Conservation (phyloP, 768 basidiomycete species). For the Dioszegia aurantiaca region DNA sequence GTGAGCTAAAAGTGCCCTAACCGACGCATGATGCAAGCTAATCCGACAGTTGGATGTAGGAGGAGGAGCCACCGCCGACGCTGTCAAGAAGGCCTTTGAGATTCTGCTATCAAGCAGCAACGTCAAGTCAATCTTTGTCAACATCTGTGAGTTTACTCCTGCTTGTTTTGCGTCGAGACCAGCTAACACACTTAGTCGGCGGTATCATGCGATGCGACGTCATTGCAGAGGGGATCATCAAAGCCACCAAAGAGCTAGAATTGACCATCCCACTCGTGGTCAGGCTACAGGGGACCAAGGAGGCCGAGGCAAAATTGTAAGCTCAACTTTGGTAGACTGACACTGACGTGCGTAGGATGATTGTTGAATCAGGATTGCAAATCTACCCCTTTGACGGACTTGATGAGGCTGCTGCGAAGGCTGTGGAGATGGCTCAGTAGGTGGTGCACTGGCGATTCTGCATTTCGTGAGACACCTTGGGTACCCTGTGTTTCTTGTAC, state of each 20-base stretch:
- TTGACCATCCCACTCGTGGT: conserved; percentile 86
- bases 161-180: background rate
- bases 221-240: conserved; percentile 77
- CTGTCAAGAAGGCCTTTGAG: conserved; percentile 99
- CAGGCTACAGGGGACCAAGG: conserved; percentile 94
- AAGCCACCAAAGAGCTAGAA: conserved; percentile 86
- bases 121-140: conserved; percentile 98
- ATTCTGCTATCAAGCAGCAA: conserved; percentile 83
- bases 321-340: conserved; percentile 49
- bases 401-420: conserved; percentile 74
- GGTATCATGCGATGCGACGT: conserved; percentile 95
- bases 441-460: background rate
- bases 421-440: conserved; percentile 51
- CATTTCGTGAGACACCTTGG: too few species aligned
- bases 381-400: conserved; percentile 90
- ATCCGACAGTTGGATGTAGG: conserved; percentile 75
- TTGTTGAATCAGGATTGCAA: conserved; percentile 83
- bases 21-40: background rate
- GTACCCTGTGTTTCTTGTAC: too few species aligned
- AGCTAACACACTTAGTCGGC: conserved; percentile 53
- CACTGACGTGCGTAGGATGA: conserved; percentile 66
- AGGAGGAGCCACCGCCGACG: conserved; percentile 95
- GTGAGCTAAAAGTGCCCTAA: conserved; percentile 20
- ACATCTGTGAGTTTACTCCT: conserved; percentile 55
- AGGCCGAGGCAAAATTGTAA: conserved; percentile 89